Evolutionary conservation across 1,284 basidiomycete genomes (phyloP), one percentile per base, ranked within the genome.

Genomic region (Meira miltonrushii): DNA sequence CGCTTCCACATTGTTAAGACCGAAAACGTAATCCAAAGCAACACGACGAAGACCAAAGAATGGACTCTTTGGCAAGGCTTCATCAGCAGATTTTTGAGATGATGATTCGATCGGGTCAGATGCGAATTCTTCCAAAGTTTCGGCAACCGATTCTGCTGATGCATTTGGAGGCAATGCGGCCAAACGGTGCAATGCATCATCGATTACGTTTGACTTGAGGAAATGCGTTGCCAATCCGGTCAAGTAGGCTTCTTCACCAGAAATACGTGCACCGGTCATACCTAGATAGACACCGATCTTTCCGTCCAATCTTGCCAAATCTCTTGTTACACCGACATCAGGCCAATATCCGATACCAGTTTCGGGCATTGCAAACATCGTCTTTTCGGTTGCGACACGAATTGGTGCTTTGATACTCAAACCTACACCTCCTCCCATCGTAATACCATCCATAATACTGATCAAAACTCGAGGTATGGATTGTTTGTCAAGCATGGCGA

Each of bases 391-490:
- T 2, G 93, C 93, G 60, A 99, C 84, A 63, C 95, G 85, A 80
- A 98, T 92, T 0, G 87, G 85, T 3, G 92, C 93, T 64, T 89
- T 86, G n/a, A 88, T 85, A 37, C 87, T 84, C 55, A 98, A 84
- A 50, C 95, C 95, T 38, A 90, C 90, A 53, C 95, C 95, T 59
- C 95, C 95, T 43, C 95, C 95, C 89, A 97, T 90, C 80, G 97
- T 86, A 62, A 98, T 81, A 28, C 60, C 60, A 28, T 54, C 60
- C 52, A 69, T 71, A 56, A 56, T 56, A 50, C 59, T 49, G 23
- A 65, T 54, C 5, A 67, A 52, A 0, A 50, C 62, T 10, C 62
- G 33, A 4, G 65, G 62, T n/a, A 60, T 59, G 39, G 53, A 37
- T 39, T 21, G 19, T 23, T 43, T 15, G 11, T 47, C 11, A 8